These are phyloP conservation scores for Ilyonectria mors-panacis DNA, from an alignment of 2,329 filamentous ascomycete genomes.

Conservation along the genomic window DNA sequence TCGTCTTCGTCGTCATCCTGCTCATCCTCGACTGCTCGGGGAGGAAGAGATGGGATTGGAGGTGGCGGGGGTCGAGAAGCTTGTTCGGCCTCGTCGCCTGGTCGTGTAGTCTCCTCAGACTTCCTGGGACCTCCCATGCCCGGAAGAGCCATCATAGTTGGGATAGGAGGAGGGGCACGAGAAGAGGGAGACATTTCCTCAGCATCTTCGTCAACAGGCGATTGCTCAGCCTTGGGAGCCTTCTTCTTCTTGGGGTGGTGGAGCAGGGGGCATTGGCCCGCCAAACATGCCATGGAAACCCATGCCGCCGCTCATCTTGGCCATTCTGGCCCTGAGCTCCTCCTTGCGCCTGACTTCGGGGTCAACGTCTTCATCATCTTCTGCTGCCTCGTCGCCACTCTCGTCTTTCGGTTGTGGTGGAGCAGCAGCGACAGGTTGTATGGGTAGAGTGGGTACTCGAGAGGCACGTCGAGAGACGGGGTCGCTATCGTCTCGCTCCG, in stretches of 20 bases:
- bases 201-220: conserved; percentile 59
- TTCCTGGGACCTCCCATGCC: conserved; percentile 76
- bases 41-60: conserved; percentile 47
- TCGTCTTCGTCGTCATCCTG: conserved; percentile 53
- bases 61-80: conserved; percentile 48
- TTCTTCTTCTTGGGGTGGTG: conserved; percentile 70
- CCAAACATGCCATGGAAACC: conserved; percentile 97
- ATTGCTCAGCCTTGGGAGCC: conserved; percentile 58
- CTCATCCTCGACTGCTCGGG: conserved; percentile 40
- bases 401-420: conserved; percentile 59
- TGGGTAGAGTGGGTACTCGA: conserved; percentile 56
- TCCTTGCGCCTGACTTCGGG: conserved; percentile 88
- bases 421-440: conserved; percentile 40
- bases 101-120: conserved; percentile 58
- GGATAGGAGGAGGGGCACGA: conserved; percentile 67
- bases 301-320: conserved; percentile 98
- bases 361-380: conserved; percentile 85
- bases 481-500: conserved; percentile 83
- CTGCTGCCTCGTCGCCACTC: conserved; percentile 76
- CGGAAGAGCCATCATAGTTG: conserved; percentile 76
- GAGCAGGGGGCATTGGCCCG: conserved; percentile 75
- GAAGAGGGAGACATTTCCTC: conserved; percentile 61
- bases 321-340: conserved; percentile 94
- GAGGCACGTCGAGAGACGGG: conserved; percentile 64
- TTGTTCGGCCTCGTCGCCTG: conserved; percentile 53